Evolutionary conservation across 192 early-diverging fungal genomes (phyloP).

Genomic region (Thamnidium elegans): DNA sequence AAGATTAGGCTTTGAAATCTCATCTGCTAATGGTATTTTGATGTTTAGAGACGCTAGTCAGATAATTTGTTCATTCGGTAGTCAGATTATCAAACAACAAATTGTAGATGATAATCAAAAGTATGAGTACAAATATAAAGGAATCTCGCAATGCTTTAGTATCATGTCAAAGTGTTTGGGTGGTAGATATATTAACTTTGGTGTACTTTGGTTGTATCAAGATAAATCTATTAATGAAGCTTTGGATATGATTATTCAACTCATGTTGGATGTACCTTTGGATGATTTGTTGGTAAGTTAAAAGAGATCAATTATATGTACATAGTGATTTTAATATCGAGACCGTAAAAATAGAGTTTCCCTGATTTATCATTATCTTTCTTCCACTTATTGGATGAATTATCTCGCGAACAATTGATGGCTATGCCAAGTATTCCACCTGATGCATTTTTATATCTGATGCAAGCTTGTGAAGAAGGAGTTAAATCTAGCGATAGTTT

Average conservation of each 20-base stretch:
- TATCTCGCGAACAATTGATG: slow-evolving; percentile 65
- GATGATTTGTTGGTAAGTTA: slow-evolving; percentile 67
- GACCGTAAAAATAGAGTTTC: slow-evolving; percentile 42
- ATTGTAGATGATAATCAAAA: slow-evolving; percentile 12
- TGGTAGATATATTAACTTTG: slow-evolving; percentile 88
- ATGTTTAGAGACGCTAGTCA: slow-evolving; percentile 85
- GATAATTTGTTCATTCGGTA: slow-evolving; percentile 54
- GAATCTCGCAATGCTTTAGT: slow-evolving; percentile 70
- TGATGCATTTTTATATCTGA: slow-evolving; percentile 63
- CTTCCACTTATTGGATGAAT: slow-evolving; percentile 66
- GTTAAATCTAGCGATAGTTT: slow-evolving; percentile 57
- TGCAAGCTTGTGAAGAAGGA: slow-evolving; percentile 72
- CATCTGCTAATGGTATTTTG: slow-evolving; percentile 84
- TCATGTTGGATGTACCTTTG: slow-evolving; percentile 72
- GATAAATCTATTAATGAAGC: slow-evolving; percentile 74
- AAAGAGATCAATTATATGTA: not conserved
- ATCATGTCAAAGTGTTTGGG: slow-evolving; percentile 66
- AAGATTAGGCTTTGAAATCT: slow-evolving; percentile 79
- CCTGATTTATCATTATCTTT: slow-evolving; percentile 59
- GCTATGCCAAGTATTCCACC: slow-evolving; percentile 57
- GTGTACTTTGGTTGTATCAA: slow-evolving; percentile 85
- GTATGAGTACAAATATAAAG: slow-evolving; percentile 60
- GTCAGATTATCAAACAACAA: slow-evolving; percentile 8
- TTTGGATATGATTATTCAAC: slow-evolving; percentile 57
- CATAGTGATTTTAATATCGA: not conserved